A percentile compares a stretch with the other conserved stretches of the same genome.
phyloP scores from a whole-genome alignment of 176 grass and related monocot species.

The Oryza brachyantha region DNA sequence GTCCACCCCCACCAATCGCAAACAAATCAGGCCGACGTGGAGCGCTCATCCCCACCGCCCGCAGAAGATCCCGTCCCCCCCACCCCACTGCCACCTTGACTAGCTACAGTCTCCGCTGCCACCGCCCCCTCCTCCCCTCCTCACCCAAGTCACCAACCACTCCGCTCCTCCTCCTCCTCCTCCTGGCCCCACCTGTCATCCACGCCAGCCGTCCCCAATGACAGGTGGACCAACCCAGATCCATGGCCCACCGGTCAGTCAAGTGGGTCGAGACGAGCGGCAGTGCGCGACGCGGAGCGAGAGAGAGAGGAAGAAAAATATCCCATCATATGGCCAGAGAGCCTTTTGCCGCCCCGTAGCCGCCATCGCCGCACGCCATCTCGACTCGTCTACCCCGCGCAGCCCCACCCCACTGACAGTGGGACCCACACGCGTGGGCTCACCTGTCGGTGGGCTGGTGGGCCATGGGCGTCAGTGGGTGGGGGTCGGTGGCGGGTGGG shows the following conservation, averaged over 20 bases:
- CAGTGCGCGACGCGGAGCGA: not conserved
- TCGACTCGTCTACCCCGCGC: not conserved
- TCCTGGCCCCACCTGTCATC: slow-evolving; percentile 1
- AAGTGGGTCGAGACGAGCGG: slow-evolving; percentile 5
- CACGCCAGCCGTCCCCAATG: fast-evolving
- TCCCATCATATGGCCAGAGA: slow-evolving; percentile 11
- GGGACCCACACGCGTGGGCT: fast-evolving
- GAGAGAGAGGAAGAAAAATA: slow-evolving; percentile 12
- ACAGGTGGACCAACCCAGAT: not conserved
- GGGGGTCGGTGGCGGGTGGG: not conserved
- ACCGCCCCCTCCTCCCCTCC: too few species aligned
- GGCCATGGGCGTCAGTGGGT: not conserved
- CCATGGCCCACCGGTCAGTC: slow-evolving; percentile 1
- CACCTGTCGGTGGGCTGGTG: not conserved
- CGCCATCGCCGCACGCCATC: slow-evolving; percentile 1
- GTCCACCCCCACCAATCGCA: not conserved
- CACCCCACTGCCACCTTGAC: slow-evolving; percentile 30
- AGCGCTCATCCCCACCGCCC: not conserved
- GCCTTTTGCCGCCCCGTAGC: slow-evolving; percentile 20
- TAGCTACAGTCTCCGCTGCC: slow-evolving; percentile 9
- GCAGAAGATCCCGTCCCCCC: slow-evolving; percentile 45
- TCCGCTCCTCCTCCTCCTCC: not conserved
- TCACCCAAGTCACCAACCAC: not conserved
- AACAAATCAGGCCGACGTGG: not conserved
- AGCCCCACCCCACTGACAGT: not conserved